Percentiles rank a stretch among this genome's conserved stretches.
Evolutionary conservation across 208 protist genomes (phyloP).

Genomic region (Acanthamoeba rhysodes): DNA sequence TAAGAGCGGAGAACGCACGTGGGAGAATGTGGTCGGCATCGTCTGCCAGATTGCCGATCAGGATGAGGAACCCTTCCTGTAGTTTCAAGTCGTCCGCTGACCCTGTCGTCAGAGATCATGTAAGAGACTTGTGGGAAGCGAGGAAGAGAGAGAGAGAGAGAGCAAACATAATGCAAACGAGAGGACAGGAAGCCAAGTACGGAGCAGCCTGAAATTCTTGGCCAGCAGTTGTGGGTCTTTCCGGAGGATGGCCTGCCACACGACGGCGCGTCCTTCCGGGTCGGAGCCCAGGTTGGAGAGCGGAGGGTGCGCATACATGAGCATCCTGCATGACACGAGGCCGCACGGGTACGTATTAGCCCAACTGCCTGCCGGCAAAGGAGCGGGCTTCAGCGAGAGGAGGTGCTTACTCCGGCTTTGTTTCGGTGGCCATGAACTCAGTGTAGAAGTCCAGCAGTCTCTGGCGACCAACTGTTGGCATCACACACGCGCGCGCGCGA

Average conservation of each 20-base stretch:
- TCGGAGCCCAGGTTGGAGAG: constrained; percentile 1
- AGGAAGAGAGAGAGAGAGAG: too few species aligned
- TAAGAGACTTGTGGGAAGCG: too few species aligned
- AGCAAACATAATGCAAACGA: background rate
- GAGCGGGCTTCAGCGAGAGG: too few species aligned
- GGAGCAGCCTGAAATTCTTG: background rate
- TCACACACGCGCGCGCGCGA: too few species aligned
- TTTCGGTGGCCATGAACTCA: background rate
- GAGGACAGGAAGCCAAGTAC: background rate
- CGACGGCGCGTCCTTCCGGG: background rate
- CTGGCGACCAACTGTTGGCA: background rate
- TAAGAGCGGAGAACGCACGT: background rate
- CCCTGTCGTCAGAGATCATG: background rate
- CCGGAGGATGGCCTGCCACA: constrained; percentile 8
- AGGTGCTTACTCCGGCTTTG: background rate
- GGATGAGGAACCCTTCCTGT: background rate
- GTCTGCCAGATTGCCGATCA: background rate
- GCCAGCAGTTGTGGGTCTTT: background rate
- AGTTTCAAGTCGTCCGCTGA: background rate
- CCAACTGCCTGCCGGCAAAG: background rate
- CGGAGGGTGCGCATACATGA: background rate
- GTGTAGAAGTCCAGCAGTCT: constrained; percentile 1
- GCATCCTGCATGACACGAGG: background rate
- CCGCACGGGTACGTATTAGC: background rate
- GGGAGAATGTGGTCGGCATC: constrained; percentile 7